These are phyloP conservation scores for Dendrobium huoshanense DNA, from an alignment of 106 monocot species.

Conservation along the genomic window DNA sequence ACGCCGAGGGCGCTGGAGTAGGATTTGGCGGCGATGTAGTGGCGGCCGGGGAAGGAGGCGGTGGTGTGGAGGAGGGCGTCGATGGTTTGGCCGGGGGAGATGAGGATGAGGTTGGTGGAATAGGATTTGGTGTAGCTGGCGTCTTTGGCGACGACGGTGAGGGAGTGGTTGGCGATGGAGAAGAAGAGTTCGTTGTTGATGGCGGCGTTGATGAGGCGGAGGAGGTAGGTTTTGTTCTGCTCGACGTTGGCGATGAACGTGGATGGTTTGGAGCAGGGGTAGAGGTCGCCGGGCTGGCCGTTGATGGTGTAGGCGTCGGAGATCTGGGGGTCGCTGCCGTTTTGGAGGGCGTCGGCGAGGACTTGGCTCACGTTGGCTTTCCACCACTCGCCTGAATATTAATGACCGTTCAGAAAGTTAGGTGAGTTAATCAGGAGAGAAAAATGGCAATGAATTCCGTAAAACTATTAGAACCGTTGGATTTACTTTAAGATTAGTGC, in stretches of 20 bases:
- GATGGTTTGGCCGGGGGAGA: conserved; percentile 74
- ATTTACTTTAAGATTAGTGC: no score
- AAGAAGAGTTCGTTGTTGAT: conserved; percentile 77
- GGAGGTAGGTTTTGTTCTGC: conserved; percentile 47
- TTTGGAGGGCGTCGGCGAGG: conserved; percentile 18
- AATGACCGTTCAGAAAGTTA: no score
- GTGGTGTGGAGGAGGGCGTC: conserved; percentile 60
- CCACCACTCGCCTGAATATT: conserved; percentile 71
- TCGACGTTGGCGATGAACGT: conserved; percentile 40
- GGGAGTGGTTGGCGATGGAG: conserved; percentile 57
- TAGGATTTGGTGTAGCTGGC: conserved; percentile 68
- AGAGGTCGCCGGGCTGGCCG: conserved; percentile 55
- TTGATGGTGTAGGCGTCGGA: conserved; percentile 86
- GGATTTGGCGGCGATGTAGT: conserved; percentile 55
- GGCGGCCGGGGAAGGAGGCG: conserved; percentile 26
- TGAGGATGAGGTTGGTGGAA: conserved; percentile 44
- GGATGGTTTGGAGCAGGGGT: conserved; percentile 41
- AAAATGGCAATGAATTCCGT: no score
- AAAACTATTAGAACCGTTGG: no score
- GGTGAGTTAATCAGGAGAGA: no score
- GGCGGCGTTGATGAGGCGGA: conserved; percentile 80
- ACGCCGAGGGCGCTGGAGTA: conserved; percentile 26
- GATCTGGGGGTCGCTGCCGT: conserved; percentile 15
- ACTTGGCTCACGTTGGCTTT: conserved; percentile 53
- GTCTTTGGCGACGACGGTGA: conserved; percentile 62